phyloP scores from a whole-genome alignment of 306 rosid species.

The Vigna angularis region DNA sequence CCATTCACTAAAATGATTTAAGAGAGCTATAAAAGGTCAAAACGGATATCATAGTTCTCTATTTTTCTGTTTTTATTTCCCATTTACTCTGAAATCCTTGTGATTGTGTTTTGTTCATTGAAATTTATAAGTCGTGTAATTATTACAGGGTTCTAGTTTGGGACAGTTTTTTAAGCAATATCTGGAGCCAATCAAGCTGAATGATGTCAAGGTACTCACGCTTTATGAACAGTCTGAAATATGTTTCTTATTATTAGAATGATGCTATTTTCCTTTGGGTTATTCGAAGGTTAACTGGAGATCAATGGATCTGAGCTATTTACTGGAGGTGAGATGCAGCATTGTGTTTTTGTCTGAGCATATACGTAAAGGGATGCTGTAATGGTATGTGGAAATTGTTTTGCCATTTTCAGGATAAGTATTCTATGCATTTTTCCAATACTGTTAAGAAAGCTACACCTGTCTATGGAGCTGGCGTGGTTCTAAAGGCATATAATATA shows the following conservation, averaged over 20 bases:
- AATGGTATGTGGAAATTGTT: slow-evolving; percentile 36
- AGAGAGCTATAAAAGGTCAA: slow-evolving; percentile 23
- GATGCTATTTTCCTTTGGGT: slow-evolving; percentile 43
- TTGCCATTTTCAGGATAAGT: slow-evolving; percentile 69
- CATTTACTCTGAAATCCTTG: slow-evolving; percentile 31
- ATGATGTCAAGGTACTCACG: slow-evolving; percentile 67
- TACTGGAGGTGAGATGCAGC: slow-evolving; percentile 75
- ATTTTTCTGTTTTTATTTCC: slow-evolving; percentile 20
- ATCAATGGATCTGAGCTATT: slow-evolving; percentile 87
- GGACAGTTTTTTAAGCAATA: slow-evolving; percentile 90
- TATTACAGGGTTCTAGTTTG: slow-evolving; percentile 89
- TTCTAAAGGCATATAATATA: slow-evolving; percentile 75
- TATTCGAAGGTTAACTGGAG: slow-evolving; percentile 81
- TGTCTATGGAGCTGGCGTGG: slow-evolving; percentile 67
- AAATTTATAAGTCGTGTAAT: slow-evolving; percentile 36
- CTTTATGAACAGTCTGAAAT: slow-evolving; percentile 29
- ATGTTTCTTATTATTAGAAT: slow-evolving; percentile 42
- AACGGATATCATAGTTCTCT: slow-evolving; percentile 35
- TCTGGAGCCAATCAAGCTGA: slow-evolving; percentile 93
- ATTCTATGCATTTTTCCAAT: slow-evolving; percentile 63
- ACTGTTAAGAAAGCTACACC: slow-evolving; percentile 73
- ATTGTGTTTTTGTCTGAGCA: slow-evolving; percentile 23
- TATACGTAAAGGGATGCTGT: slow-evolving; percentile 21
- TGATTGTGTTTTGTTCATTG: slow-evolving; percentile 24
- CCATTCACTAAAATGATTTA: slow-evolving; percentile 12